Conservation (phyloP, 257 asterid genomes). For the Jacaranda copaia region DNA sequence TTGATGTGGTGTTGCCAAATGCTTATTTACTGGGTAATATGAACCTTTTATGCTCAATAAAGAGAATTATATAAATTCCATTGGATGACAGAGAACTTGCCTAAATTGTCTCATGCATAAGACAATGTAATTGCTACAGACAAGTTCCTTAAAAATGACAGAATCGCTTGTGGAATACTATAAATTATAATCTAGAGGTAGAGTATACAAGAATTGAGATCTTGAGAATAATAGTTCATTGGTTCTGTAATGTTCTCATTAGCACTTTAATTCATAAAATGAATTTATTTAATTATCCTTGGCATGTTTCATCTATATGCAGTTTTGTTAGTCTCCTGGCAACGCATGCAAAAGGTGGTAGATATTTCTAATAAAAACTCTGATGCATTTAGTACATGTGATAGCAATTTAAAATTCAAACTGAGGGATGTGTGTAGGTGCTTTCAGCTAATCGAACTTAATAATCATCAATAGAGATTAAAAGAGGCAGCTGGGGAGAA, state of each 20-base stretch:
- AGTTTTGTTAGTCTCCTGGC: neutral
- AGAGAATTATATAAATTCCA: neutral
- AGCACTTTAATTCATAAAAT: neutral
- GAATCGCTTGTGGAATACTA: neutral
- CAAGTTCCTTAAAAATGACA: neutral
- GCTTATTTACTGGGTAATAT: neutral
- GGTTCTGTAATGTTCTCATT: neutral
- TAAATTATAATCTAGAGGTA: neutral
- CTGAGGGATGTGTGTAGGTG: constrained; percentile 11
- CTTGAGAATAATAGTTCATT: neutral
- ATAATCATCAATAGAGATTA: constrained; percentile 9
- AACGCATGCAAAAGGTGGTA: neutral
- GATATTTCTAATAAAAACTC: neutral
- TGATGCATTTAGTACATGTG: neutral
- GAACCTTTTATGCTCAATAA: neutral
- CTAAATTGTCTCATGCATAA: neutral
- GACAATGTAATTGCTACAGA: neutral
- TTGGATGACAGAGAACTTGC: neutral
- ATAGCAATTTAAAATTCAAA: neutral
- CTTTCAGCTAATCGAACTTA: neutral
- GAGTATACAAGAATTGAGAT: neutral
- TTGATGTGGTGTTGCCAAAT: too few species aligned
- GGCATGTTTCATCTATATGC: neutral
- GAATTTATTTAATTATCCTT: neutral
- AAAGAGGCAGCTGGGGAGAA: constrained; percentile 17